Percentiles rank a stretch among this genome's conserved stretches.
Evolutionary conservation across 2,329 filamentous ascomycete species (phyloP).

Genomic region (Colletotrichum musae): DNA sequence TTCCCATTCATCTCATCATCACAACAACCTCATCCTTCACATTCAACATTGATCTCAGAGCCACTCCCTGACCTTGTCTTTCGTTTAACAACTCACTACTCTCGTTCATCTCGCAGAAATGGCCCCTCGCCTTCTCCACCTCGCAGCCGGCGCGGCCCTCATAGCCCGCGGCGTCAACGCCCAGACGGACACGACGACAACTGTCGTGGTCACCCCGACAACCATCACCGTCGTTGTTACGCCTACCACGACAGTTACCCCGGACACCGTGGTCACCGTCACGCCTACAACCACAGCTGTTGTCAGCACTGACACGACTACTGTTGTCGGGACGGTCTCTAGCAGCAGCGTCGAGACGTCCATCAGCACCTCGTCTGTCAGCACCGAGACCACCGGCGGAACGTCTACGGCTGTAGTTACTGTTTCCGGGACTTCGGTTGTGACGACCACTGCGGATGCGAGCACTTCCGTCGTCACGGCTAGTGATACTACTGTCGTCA

Average conservation of each 20-base stretch:
- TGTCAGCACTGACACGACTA: background rate
- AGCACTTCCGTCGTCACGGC: background rate
- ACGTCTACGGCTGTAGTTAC: background rate
- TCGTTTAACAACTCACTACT: background rate
- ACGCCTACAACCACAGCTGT: background rate
- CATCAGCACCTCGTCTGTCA: background rate
- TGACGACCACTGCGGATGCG: background rate
- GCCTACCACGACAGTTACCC: conserved; percentile 1
- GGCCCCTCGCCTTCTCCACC: conserved; percentile 17
- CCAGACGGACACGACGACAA: conserved; percentile 6
- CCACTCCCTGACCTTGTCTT: background rate
- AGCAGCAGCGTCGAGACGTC: background rate
- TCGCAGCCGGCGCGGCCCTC: conserved; percentile 28
- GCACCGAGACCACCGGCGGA: background rate
- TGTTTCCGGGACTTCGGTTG: background rate
- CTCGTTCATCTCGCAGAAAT: conserved; percentile 4
- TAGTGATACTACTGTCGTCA: too few species aligned
- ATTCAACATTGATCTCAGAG: background rate
- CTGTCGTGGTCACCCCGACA: background rate
- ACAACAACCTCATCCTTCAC: background rate
- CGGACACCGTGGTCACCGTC: conserved; percentile 2
- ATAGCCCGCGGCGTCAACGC: conserved; percentile 29
- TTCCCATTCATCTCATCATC: background rate
- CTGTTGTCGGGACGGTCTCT: background rate
- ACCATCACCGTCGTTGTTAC: background rate